A percentile compares a stretch with the other conserved stretches of the same genome.
Conservation (phyloP, 78 protist species). For the Dictyostelium brefeldianum region DNA sequence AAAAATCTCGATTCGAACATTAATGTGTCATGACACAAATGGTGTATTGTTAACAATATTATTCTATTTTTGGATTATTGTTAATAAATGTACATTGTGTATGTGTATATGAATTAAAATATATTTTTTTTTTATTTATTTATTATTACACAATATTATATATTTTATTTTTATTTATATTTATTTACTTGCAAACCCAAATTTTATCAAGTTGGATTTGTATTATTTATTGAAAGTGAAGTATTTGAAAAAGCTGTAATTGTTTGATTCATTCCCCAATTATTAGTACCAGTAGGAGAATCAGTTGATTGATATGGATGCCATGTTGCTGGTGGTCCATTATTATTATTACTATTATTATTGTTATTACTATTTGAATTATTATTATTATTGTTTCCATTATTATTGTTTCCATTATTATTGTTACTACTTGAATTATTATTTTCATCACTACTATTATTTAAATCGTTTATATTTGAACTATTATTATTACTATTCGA, state of each 20-base stretch:
- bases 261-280: slow-evolving; percentile 54
- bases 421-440: neutral
- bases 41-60: no score
- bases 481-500: neutral
- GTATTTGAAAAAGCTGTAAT: slow-evolving; percentile 46
- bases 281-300: neutral
- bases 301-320: slow-evolving; percentile 1
- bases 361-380: neutral
- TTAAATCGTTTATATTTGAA: no score
- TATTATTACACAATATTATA: no score
- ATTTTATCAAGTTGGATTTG: no score
- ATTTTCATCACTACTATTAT: neutral
- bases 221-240: slow-evolving; percentile 13
- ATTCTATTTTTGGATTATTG: no score
- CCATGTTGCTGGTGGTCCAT: neutral
- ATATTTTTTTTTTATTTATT: no score
- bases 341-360: neutral
- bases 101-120: no score
- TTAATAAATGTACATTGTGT: no score
- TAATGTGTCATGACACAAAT: no score
- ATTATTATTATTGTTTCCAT: neutral
- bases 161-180: no score
- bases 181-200: no score
- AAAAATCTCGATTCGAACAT: no score
- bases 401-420: neutral